These are phyloP conservation scores for Rhodotorula sp. DNA, from an alignment of 1,284 basidiomycete genomes.

Conservation along the genomic window DNA sequence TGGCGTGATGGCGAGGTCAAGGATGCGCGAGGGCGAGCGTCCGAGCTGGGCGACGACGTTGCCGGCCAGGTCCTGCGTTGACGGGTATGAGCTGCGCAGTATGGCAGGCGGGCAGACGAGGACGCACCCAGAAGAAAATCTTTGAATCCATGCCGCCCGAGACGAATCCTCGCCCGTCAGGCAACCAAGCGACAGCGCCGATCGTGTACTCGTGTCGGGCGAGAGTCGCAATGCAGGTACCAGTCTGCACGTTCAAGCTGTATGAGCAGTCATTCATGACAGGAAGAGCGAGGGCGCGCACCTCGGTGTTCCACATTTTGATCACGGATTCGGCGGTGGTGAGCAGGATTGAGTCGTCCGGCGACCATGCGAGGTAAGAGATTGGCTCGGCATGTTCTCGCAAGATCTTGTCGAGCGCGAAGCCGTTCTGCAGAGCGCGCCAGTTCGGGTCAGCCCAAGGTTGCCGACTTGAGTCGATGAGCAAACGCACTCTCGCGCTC, in stretches of 20 bases:
- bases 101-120: too few species aligned
- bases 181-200: constrained; percentile 81
- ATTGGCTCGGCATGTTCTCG: constrained; percentile 74
- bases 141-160: constrained; percentile 85
- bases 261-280: not conserved
- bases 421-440: constrained; percentile 56
- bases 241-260: constrained; percentile 58
- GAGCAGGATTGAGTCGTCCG: constrained; percentile 76
- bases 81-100: not conserved
- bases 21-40: constrained; percentile 75
- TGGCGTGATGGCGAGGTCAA: constrained; percentile 81
- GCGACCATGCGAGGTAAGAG: constrained; percentile 82
- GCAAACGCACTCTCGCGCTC: constrained; percentile 67
- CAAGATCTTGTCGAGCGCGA: constrained; percentile 61
- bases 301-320: constrained; percentile 83
- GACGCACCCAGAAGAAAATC: constrained; percentile 79
- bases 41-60: constrained; percentile 68
- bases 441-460: rapidly evolving
- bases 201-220: constrained; percentile 78
- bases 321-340: constrained; percentile 76
- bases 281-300: constrained; percentile 46
- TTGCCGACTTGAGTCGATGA: not conserved
- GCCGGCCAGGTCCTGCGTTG: constrained; percentile 67
- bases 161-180: constrained; percentile 83
- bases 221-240: constrained; percentile 63